These are phyloP conservation scores for Artomyces pyxidatus DNA, from an alignment of 768 basidiomycete species.

Conservation along the genomic window DNA sequence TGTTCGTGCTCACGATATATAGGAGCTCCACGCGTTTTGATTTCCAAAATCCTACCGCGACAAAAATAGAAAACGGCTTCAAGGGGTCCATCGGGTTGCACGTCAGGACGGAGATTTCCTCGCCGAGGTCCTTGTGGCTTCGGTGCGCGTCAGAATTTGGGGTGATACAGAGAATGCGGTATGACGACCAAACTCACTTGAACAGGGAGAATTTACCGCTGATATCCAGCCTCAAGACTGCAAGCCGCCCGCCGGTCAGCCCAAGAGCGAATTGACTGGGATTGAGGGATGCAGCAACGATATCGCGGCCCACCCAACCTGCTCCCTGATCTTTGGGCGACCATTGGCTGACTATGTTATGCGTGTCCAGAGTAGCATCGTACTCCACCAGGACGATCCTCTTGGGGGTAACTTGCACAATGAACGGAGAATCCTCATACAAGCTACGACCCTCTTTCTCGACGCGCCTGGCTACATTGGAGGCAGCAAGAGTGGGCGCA, in stretches of 20 bases:
- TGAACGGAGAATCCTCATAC: conserved; percentile 41
- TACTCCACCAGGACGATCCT: conserved; percentile 50
- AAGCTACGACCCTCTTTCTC: conserved; percentile 13
- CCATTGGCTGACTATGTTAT: conserved; percentile 35
- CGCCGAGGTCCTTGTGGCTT: conserved; percentile 9
- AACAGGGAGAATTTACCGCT: conserved; percentile 27
- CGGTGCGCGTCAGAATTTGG: neutral
- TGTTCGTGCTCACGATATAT: conserved; percentile 22
- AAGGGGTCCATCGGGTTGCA: conserved; percentile 46
- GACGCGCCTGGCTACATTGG: conserved; percentile 40
- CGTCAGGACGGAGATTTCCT: conserved; percentile 66
- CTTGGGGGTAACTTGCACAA: conserved; percentile 66
- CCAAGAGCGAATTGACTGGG: conserved; percentile 60
- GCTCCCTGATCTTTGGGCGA: conserved; percentile 19
- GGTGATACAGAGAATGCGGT: neutral
- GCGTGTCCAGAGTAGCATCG: conserved; percentile 36
- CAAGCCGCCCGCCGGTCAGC: conserved; percentile 43
- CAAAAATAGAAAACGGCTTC: conserved; percentile 36
- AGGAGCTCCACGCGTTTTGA: conserved; percentile 56
- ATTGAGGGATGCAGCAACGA: conserved; percentile 66
- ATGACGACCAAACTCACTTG: conserved; percentile 26
- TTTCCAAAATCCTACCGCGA: conserved; percentile 74
- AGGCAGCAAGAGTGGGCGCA: conserved; percentile 54
- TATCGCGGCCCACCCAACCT: conserved; percentile 28
- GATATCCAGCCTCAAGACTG: conserved; percentile 40